Base-by-base conservation (phyloP, 768 basidiomycete species). In the Harrya chromipes region DNA sequence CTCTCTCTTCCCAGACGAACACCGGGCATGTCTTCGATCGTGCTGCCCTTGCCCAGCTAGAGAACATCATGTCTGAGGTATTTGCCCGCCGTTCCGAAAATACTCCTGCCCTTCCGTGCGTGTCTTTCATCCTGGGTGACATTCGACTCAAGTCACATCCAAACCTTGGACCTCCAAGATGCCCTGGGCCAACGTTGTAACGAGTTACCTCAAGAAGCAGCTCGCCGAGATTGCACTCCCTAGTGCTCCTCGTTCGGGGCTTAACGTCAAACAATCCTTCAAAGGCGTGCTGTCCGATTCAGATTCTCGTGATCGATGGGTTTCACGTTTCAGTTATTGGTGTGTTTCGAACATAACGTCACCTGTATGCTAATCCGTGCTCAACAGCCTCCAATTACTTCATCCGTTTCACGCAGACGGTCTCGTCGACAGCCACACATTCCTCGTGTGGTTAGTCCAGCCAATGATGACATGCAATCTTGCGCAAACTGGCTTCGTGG, bases 231-330 rank as follows among this genome's bases (percentile, higher is more conserved):
- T 93, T 47, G 81, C 81, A 11, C 72, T 93, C 21, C 90, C 91
- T 2, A 88, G 82, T 60, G 83, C 88, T 23, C 86, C 87, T 14
- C 78, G 89, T 33, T 79, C 78, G 11, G 85, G 84, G 8, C 66
- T 90, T 43, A 89, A 87, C 56, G 87, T 92, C 61, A 92, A 90
- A 59, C 84, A 85, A 51, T 84, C 83, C 0, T 93, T 93, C 67
- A 91, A 89, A 62, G 84, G 87, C 4, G 83, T 91, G 4, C 72
- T 93, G 13, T 77, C 84, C 3, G 91, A 93, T 41, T 57, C 70
- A 1, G 85, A 90, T 20, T 73, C 80, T 13, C 78, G 89, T 26
- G 83, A 86, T 48, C 76, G 76, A 50, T 93, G 90, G 90, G 76
- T 87, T 52, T 83, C 82, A 4, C 83, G 85, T 26, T 93, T 91